Base-by-base conservation (phyloP, 352 stramenopile species). In the Pythium guiyangense region DNA sequence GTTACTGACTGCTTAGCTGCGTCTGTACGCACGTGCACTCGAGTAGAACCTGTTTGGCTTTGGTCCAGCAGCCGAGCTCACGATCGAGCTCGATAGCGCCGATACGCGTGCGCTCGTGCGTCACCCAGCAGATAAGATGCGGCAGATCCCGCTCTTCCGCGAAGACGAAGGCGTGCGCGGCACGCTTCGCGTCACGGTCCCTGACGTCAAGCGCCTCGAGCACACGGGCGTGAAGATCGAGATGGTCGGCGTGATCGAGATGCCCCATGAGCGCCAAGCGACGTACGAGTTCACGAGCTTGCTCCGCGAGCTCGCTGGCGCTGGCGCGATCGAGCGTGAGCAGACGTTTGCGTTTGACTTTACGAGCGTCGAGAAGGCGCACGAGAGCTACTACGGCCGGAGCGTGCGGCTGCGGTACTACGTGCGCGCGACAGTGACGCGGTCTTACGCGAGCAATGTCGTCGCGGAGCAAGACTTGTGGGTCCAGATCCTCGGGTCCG, bases 401-500 rank as follows among this genome's bases (percentile, higher is more conserved):
- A 99, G 98, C 73, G 96, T 99, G 8, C 84, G 86, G 6, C 72
- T 99, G 22, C 86, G 96, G 60, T 99, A 99, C 76, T 94, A 98
- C 54, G 65, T 99, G 11, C 82, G 93, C 57, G 94, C 97, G 0
- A 96, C 94, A 8, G 69, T 99, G 44, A 71, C 91, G 60, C 78
- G 95, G 18, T 94, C 87, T 53, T 98, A 97, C 72, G 74, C 95
- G 29, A 91, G 79, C 46, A 96, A 86, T 54, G 65, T 98, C 5
- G 85, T 88, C 4, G 74, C 92, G 40, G 97, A 99, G 70, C 90
- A 97, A 60, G 96, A 99, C 57, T 64, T 99, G 31, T 88, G 91
- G 69, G 83, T 99, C 26, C 94, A 99, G 65, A 64, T 68, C 14
- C 54, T 91, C 3, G 67, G 58, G 11, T 49, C 57, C 0, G 62